A percentile compares a stretch with the other conserved stretches of the same genome.
Conservation (phyloP, 345 rosid species). For the Microthlaspi erraticum region DNA sequence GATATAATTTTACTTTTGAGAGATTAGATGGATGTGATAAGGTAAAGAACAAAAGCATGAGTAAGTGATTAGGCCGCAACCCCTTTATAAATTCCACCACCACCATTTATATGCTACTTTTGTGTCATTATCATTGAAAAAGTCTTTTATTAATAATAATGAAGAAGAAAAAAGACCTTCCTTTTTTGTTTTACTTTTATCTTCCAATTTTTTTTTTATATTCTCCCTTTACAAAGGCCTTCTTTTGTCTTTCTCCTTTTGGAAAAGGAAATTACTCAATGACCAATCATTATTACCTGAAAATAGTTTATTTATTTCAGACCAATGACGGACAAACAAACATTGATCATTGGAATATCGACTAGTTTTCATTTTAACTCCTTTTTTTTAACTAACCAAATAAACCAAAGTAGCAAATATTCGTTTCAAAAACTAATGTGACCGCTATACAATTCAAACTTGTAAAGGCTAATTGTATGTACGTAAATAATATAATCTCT, state of each 20-base stretch:
- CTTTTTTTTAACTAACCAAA: not conserved
- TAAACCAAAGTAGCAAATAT: not conserved
- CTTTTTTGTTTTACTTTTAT: slow-evolving; percentile 37
- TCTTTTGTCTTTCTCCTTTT: slow-evolving; percentile 44
- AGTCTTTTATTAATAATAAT: slow-evolving; percentile 41
- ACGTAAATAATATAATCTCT: not conserved
- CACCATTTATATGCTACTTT: slow-evolving; percentile 41
- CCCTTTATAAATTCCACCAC: slow-evolving; percentile 45
- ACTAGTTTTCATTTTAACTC: slow-evolving; percentile 17
- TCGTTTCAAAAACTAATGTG: not conserved
- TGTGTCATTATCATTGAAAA: slow-evolving; percentile 41
- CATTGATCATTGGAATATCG: slow-evolving; percentile 27
- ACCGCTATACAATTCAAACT: not conserved
- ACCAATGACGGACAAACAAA: slow-evolving; percentile 42
- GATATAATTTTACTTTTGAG: slow-evolving; percentile 38
- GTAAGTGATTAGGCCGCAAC: slow-evolving; percentile 47
- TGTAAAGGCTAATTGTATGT: not conserved
- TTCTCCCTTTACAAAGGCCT: slow-evolving; percentile 29
- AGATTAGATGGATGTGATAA: slow-evolving; percentile 43
- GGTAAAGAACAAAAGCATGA: slow-evolving; percentile 45
- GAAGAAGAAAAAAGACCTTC: slow-evolving; percentile 9
- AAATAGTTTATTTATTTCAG: slow-evolving; percentile 35
- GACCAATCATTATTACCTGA: slow-evolving; percentile 44
- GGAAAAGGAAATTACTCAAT: slow-evolving; percentile 43
- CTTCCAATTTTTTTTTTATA: slow-evolving; percentile 18